Conservation (phyloP, 345 rosid genomes). For the Camelina neglecta region DNA sequence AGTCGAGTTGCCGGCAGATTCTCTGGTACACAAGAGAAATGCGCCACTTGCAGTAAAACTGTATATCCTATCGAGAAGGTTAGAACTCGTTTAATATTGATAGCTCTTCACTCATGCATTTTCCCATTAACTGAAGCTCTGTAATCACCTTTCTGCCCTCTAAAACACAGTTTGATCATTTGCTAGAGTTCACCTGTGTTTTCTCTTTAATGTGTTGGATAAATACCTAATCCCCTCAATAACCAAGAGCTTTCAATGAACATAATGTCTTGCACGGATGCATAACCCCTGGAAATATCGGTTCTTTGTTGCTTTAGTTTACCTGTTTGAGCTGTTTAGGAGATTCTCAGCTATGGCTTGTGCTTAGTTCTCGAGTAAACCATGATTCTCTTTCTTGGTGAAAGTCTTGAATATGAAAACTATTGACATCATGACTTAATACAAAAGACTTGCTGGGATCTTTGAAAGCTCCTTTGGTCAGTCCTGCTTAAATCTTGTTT, state of each 20-base stretch:
- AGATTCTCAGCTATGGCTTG: background rate
- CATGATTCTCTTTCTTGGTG: background rate
- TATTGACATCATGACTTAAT: constrained; percentile 2
- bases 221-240: background rate
- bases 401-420: background rate
- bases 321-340: background rate
- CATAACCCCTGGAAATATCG: background rate
- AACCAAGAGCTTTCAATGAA: constrained; percentile 11
- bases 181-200: background rate
- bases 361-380: constrained; percentile 9
- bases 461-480: constrained; percentile 15
- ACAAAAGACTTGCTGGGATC: background rate
- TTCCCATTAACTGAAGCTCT: background rate
- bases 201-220: background rate
- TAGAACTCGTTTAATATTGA: background rate
- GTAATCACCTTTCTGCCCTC: background rate
- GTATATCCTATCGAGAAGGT: constrained; percentile 91
- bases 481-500: background rate
- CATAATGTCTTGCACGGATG: background rate
- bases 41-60: constrained; percentile 72
- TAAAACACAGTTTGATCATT: background rate
- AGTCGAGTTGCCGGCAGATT: constrained; percentile 76
- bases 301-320: constrained; percentile 18
- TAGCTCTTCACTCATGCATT: background rate
- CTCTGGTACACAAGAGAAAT: constrained; percentile 86